A percentile compares a stretch with the other conserved stretches of the same genome.
phyloP scores from a whole-genome alignment of 2,329 filamentous ascomycete species.

The Bipolaris bicolor region DNA sequence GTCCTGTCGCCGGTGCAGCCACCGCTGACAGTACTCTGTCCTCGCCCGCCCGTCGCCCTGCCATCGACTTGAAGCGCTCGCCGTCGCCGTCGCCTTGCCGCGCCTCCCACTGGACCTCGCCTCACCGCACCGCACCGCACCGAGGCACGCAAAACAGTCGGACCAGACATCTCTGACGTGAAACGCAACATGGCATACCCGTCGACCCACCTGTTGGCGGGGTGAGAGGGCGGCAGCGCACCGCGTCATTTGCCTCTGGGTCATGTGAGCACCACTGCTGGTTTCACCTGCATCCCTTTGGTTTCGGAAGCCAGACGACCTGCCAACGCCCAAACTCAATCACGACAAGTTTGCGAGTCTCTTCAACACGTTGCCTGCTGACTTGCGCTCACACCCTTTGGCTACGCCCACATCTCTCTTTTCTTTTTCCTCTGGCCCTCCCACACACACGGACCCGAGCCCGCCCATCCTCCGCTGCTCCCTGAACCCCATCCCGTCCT shows the following conservation, averaged over 20 bases:
- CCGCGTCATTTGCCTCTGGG: conserved; percentile 19
- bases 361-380: conserved; percentile 9
- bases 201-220: conserved; percentile 29
- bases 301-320: conserved; percentile 18
- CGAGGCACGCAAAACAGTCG: conserved; percentile 22
- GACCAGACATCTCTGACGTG: conserved; percentile 21
- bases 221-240: conserved; percentile 21
- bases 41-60: neutral
- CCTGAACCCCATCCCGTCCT: conserved; percentile 17
- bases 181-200: conserved; percentile 23
- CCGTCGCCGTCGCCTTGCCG: neutral
- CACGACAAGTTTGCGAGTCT: conserved; percentile 11
- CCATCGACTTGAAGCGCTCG: conserved; percentile 7
- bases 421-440: conserved; percentile 2
- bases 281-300: conserved; percentile 24
- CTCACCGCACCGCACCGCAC: conserved; percentile 11
- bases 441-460: conserved; percentile 1
- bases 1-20: conserved; percentile 7
- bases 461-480: conserved; percentile 10
- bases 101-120: conserved; percentile 5
- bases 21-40: conserved; percentile 2
- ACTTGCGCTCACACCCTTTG: conserved; percentile 8
- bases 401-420: conserved; percentile 7
- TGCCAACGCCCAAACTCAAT: conserved; percentile 10
- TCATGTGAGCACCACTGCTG: conserved; percentile 21